Evolutionary conservation across 306 rosid genomes (phyloP), one percentile per base, ranked within the genome.

Genomic region (Sphenostylis stenocarpa): DNA sequence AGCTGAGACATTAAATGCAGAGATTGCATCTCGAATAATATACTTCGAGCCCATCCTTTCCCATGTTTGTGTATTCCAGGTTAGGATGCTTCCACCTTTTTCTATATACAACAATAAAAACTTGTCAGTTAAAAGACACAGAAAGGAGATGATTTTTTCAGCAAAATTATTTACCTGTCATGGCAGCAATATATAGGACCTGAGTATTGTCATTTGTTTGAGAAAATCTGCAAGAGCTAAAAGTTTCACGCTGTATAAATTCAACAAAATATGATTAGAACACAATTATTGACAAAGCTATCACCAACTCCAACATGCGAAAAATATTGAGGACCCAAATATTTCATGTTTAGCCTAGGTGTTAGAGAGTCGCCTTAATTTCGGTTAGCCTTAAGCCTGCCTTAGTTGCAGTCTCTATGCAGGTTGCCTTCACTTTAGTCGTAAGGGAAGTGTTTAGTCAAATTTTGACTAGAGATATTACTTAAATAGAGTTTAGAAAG

Each of bases 1-100:
- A 70, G 92, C 81, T n/a, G 99, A 95, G 84, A 87, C 89, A 88
- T 81, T 91, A 29, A 92, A 87, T 36, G 97, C 85, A 19, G 82
- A 83, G 66, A 95, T 88, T 67, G 82, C 47, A 77, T 92, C 97
- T 24, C 94, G 89, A 39, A 48, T 84, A 70, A 92, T 75, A 72
- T 60, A 51, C 87, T 87, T 92, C 21, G 97, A 88, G 67, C 84
- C 80, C 29, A 83, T 82, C 87, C 92, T 89, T 76, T 80, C 85
- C 96, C 99, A 90, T 34, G 96, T 89, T 47, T 91, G 72, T 17
- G 94, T 80, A 78, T 95, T 84, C 99, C 99, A 95, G 57, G 88
- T 90, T 61, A 84, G 64, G 79, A 95, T 87, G 85, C 90, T 84
- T 83, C 97, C 97, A 49, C 85, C 90, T 83, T 80, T 92, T 66